A percentile compares a stretch with the other conserved stretches of the same genome.
These are phyloP conservation scores for Diaporthe citrichinensis DNA, from an alignment of 2,329 filamentous ascomycete genomes.

Conservation along the genomic window DNA sequence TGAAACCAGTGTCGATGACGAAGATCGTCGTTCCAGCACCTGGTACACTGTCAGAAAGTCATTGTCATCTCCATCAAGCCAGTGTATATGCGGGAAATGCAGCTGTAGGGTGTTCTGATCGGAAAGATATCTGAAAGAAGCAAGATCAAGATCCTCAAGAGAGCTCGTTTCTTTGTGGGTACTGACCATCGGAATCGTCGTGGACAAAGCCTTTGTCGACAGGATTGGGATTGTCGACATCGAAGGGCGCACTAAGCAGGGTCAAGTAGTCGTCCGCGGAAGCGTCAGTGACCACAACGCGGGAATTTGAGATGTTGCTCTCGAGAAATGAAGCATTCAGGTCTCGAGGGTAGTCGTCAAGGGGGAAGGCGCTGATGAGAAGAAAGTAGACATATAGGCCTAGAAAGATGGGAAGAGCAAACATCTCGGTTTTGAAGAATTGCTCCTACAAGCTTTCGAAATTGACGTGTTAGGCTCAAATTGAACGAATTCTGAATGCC, in stretches of 20 bases:
- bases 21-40: neutral
- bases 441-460: neutral
- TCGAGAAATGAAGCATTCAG: neutral
- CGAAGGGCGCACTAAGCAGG: neutral
- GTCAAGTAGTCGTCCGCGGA: neutral
- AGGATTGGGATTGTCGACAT: neutral
- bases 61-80: neutral
- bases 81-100: too few relatives aligned
- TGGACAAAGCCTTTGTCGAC: neutral
- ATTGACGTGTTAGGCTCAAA: neutral
- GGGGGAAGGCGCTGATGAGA: neutral
- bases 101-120: neutral
- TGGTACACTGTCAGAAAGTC: neutral
- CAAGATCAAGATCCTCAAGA: neutral
- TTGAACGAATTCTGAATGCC: neutral
- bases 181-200: conserved; percentile 11
- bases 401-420: neutral
- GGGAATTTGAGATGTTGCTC: neutral
- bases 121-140: neutral
- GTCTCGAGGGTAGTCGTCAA: too few relatives aligned
- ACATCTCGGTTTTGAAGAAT: neutral
- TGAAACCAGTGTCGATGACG: neutral
- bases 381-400: neutral
- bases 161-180: neutral
- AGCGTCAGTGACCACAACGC: neutral